Evolutionary conservation across 495 filamentous ascomycete species (phyloP), one percentile per base, ranked within the genome.

Genomic region (Aspergillus cavernicola): DNA sequence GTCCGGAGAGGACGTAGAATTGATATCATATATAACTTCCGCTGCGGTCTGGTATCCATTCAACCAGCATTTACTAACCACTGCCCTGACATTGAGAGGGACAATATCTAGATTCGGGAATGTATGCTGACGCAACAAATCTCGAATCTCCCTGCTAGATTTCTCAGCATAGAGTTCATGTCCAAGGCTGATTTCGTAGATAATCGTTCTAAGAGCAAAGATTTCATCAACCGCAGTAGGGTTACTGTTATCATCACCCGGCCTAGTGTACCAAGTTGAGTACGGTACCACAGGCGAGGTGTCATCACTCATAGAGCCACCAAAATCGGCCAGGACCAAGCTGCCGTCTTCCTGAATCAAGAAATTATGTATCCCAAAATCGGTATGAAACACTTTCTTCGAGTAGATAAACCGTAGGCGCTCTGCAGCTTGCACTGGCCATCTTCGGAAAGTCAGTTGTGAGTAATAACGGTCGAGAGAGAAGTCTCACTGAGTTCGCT

Each of bases 101-200:
- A 49, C 7, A 20, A 1, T 2, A 7, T 49, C 3, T 0, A 49
- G 32, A 24, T 24, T 16, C 0, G 45, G 45, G 35, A 22, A 49
- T 5, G 24, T 10, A 6, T 36, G 6, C 31, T 8, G 9, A 3
- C 15, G 45, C 18, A 49, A 7, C 31, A 36, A 9, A 4, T 37
- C 7, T 5, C 18, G 12, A n/a, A 26, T 16, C 12, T 49, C 45
- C 20, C 31, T 49, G 31, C 32, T 38, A 12, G 32, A 6, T 6
- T 24, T 22, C 1, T 49, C 32, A 7, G 16, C 4, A n/a, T 49
- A 49, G 1, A 49, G 12, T 37, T 1, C 4, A 37, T 49, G 31
- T 12, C 31, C 31, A 37, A 49, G 16, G 11, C 31, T 49, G 19
- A 49, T 49, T 16, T 49, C 45, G n/a, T 49, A 49, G 6, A 49